These are phyloP conservation scores for Aspergillus versicolor DNA, from an alignment of 2,329 filamentous ascomycete species.

Conservation along the genomic window DNA sequence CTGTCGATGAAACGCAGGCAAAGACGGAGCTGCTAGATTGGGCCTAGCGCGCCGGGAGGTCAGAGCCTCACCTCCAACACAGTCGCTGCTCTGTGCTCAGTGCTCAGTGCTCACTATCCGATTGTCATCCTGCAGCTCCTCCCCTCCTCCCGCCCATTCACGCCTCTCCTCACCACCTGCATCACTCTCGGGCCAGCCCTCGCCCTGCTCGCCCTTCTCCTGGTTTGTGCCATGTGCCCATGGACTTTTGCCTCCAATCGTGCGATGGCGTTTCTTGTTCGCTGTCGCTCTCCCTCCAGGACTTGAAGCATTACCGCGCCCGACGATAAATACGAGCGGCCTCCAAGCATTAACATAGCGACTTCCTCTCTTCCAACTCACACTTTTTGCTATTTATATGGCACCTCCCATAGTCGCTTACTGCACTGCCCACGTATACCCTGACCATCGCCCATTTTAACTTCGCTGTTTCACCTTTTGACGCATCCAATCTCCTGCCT, in stretches of 20 bases:
- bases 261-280: constrained; percentile 25
- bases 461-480: constrained; percentile 6
- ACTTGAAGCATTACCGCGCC: constrained; percentile 25
- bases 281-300: constrained; percentile 19
- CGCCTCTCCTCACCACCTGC: not conserved
- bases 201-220: not conserved
- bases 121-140: constrained; percentile 14
- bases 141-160: constrained; percentile 8
- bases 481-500: not conserved
- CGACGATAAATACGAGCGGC: constrained; percentile 21
- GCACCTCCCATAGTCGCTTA: not conserved
- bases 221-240: constrained; percentile 14
- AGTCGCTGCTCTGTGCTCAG: not conserved
- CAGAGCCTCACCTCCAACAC: not conserved
- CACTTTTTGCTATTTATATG: not conserved
- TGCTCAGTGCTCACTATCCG: not conserved
- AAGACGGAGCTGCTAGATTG: not conserved
- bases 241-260: constrained; percentile 15
- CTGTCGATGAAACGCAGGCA: too few relatives aligned
- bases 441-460: constrained; percentile 2
- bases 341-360: constrained; percentile 8
- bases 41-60: not conserved
- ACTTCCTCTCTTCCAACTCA: not conserved
- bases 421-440: not conserved
- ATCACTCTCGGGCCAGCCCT: not conserved